phyloP scores from a whole-genome alignment of 2,329 filamentous ascomycete genomes.

The Aaosphaeria arxii region DNA sequence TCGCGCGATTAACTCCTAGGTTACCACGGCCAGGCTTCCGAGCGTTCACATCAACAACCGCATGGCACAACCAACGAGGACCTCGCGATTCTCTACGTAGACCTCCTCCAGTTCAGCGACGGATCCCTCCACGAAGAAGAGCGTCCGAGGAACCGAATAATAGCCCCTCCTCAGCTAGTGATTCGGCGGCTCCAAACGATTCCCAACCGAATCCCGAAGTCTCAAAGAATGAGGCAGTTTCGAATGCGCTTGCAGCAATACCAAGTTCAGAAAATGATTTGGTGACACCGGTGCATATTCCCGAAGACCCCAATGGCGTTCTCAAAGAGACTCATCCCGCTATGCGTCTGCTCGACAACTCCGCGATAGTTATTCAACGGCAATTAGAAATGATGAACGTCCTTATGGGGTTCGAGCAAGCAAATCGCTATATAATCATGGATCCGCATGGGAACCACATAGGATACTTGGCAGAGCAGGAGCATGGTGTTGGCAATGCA shows the following conservation, averaged over 20 bases:
- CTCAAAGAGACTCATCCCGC: conserved; percentile 59
- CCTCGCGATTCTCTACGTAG: conserved; percentile 22
- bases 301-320: conserved; percentile 58
- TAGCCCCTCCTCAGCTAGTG: conserved; percentile 5
- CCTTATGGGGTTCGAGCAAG: conserved; percentile 64
- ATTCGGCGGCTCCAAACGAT: not conserved
- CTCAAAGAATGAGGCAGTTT: conserved; percentile 42
- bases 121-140: conserved; percentile 3
- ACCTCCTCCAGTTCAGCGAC: conserved; percentile 11
- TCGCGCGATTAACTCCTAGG: no score
- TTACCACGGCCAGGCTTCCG: not conserved
- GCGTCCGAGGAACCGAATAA: conserved; percentile 9
- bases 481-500: conserved; percentile 56
- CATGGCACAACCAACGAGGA: conserved; percentile 4
- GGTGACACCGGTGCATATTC: conserved; percentile 59
- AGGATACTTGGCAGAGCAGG: conserved; percentile 63
- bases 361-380: conserved; percentile 59
- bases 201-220: conserved; percentile 9
- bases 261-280: conserved; percentile 48
- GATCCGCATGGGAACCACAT: conserved; percentile 62
- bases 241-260: conserved; percentile 43
- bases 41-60: not conserved
- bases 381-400: conserved; percentile 67
- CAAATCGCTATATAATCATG: conserved; percentile 64
- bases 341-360: conserved; percentile 57